A percentile compares a stretch with the other conserved stretches of the same genome.
Evolutionary conservation across 768 basidiomycete species (phyloP).

Genomic region (Rhizopogon rudus): DNA sequence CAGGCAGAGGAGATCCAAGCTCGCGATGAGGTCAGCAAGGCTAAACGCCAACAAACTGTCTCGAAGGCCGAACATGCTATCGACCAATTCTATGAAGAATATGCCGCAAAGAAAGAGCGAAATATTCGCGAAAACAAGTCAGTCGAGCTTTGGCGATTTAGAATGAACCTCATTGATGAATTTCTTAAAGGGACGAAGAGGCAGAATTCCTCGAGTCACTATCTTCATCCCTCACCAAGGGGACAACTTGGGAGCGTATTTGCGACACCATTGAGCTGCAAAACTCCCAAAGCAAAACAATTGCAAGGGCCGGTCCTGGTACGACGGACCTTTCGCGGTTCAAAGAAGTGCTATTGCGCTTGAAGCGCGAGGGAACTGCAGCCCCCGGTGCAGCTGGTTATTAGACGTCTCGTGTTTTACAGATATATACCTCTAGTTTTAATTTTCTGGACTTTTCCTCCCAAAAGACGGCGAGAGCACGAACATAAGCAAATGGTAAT

Average conservation of each 20-base stretch:
- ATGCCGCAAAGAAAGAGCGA: conserved; percentile 83
- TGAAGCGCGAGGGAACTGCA: conserved; percentile 85
- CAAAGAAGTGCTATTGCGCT: conserved; percentile 86
- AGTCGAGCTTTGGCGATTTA: background rate
- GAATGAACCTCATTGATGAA: background rate
- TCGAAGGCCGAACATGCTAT: conserved; percentile 80
- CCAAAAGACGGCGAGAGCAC: background rate
- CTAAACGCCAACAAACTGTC: conserved; percentile 77
- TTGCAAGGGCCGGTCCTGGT: conserved; percentile 78
- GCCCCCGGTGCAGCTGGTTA: conserved; percentile 95
- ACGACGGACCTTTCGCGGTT: conserved; percentile 87
- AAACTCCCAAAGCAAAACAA: conserved; percentile 97
- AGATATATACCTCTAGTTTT: conserved; percentile 1
- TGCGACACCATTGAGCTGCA: conserved; percentile 80
- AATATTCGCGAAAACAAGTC: conserved; percentile 96
- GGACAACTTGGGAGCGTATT: conserved; percentile 97
- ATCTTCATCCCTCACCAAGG: conserved; percentile 71
- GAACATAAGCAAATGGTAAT: background rate
- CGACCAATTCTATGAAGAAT: conserved; percentile 87
- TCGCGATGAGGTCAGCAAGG: conserved; percentile 77
- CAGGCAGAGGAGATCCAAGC: conserved; percentile 79
- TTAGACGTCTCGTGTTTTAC: conserved; percentile 31
- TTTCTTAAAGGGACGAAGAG: conserved; percentile 70
- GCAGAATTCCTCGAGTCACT: conserved; percentile 71
- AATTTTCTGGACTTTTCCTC: background rate